A percentile compares a stretch with the other conserved stretches of the same genome.
Conservation (phyloP, 306 rosid species). For the Cucumis melo region DNA sequence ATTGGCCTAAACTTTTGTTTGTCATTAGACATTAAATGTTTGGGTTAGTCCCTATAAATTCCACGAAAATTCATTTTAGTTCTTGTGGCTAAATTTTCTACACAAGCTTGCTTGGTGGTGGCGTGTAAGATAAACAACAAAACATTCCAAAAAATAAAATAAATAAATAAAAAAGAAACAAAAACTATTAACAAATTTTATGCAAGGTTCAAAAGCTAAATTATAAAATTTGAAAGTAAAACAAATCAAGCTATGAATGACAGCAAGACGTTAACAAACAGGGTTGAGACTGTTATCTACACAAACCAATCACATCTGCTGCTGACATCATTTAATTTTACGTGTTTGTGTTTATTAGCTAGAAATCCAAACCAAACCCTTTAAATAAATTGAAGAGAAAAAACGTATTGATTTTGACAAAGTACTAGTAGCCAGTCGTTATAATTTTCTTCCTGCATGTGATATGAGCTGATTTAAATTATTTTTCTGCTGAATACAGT, state of each 20-base stretch:
- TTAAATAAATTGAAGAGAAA: background rate
- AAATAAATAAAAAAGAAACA: no score
- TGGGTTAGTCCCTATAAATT: background rate
- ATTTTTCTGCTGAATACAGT: conserved; percentile 21
- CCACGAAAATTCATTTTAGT: background rate
- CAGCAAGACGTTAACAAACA: background rate
- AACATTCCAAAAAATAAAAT: no score
- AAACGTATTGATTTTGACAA: background rate
- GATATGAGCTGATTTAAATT: background rate
- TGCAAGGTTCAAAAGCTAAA: background rate
- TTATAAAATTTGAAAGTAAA: background rate
- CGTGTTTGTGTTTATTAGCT: background rate
- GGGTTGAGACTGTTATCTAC: background rate
- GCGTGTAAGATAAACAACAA: no score
- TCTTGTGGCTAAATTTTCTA: background rate
- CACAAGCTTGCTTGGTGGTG: background rate
- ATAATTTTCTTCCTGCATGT: background rate
- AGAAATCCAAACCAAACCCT: background rate
- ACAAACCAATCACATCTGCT: background rate
- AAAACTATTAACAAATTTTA: no score
- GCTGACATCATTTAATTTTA: background rate
- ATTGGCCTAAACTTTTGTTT: background rate
- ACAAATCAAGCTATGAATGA: background rate
- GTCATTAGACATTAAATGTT: background rate
- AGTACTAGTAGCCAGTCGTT: background rate